Conservation (phyloP, 805 yeast species). For the Cyberlindnera mycetangii region DNA sequence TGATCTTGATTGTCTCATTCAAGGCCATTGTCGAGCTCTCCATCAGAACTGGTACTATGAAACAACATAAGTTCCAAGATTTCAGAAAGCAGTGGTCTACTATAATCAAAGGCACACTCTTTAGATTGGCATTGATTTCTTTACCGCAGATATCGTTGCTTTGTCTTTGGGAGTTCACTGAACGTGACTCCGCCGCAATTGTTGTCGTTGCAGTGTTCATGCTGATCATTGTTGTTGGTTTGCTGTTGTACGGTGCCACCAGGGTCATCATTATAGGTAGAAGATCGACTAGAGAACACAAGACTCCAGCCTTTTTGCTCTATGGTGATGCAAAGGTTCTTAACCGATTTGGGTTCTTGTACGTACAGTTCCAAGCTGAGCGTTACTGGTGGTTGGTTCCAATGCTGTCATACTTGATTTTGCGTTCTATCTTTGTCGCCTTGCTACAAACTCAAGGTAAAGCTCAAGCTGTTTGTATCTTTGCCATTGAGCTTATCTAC, state of each 20-base stretch:
- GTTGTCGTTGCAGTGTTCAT: slow-evolving; percentile 76
- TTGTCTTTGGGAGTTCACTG: slow-evolving; percentile 87
- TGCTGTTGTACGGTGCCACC: slow-evolving; percentile 68
- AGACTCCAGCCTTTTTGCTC: slow-evolving; percentile 88
- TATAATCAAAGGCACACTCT: slow-evolving; percentile 86
- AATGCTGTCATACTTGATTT: slow-evolving; percentile 58
- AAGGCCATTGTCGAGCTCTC: slow-evolving; percentile 67
- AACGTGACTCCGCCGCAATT: slow-evolving; percentile 78
- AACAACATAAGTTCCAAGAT: slow-evolving; percentile 61
- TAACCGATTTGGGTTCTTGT: slow-evolving; percentile 88
- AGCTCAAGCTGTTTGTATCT: slow-evolving; percentile 73
- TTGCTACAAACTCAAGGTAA: slow-evolving; percentile 79
- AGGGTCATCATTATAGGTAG: slow-evolving; percentile 76
- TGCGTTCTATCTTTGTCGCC: slow-evolving; percentile 82
- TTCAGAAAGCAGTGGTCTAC: slow-evolving; percentile 81
- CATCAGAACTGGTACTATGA: slow-evolving; percentile 55
- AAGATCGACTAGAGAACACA: slow-evolving; percentile 65
- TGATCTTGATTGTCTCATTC: slow-evolving; percentile 54
- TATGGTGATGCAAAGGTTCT: slow-evolving; percentile 80
- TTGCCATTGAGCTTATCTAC: slow-evolving; percentile 71
- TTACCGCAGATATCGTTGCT: slow-evolving; percentile 83
- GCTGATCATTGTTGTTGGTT: slow-evolving; percentile 51
- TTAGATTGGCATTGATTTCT: slow-evolving; percentile 77
- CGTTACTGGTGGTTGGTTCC: slow-evolving; percentile 79
- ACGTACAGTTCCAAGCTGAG: slow-evolving; percentile 87